Conservation (phyloP, 2,329 filamentous ascomycete genomes). For the Orbilia ellipsospora region DNA sequence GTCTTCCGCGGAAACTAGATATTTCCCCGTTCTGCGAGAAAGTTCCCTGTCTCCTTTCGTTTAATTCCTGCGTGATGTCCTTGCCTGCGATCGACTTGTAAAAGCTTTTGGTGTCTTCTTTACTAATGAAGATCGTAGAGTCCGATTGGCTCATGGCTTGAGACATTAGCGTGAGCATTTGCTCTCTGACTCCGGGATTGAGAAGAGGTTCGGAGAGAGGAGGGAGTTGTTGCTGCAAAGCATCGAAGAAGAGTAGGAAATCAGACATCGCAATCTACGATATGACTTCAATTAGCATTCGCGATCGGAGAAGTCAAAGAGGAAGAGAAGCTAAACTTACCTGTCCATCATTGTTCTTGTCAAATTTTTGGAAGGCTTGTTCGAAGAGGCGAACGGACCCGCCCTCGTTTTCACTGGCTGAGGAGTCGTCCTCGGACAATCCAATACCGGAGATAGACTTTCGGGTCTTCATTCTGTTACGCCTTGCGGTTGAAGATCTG, state of each 20-base stretch:
- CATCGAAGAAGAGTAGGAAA: conserved; percentile 50
- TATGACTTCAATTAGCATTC: neutral
- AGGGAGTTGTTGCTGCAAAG: conserved; percentile 46
- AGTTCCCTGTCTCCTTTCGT: conserved; percentile 45
- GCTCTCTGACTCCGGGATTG: conserved; percentile 40
- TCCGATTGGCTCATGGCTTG: conserved; percentile 42
- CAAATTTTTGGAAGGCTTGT: conserved; percentile 43
- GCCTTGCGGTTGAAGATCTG: conserved; percentile 44
- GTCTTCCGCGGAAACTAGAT: conserved; percentile 46
- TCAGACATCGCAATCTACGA: conserved; percentile 48
- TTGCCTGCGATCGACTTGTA: conserved; percentile 46
- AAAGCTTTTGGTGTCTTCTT: conserved; percentile 48
- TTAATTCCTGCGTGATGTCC: conserved; percentile 52
- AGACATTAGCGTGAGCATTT: conserved; percentile 46
- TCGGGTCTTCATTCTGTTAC: conserved; percentile 43
- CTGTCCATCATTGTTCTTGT: conserved; percentile 46
- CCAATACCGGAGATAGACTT: conserved; percentile 40
- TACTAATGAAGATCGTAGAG: conserved; percentile 46
- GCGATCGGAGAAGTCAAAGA: neutral
- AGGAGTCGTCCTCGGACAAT: conserved; percentile 49
- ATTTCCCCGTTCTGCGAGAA: conserved; percentile 46
- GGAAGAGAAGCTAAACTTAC: conserved; percentile 6
- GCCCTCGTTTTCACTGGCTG: conserved; percentile 43
- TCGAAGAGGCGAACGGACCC: conserved; percentile 47
- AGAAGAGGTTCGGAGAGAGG: conserved; percentile 50